phyloP scores from a whole-genome alignment of 1,284 basidiomycete species.

The Microstroma glucosiphilum region DNA sequence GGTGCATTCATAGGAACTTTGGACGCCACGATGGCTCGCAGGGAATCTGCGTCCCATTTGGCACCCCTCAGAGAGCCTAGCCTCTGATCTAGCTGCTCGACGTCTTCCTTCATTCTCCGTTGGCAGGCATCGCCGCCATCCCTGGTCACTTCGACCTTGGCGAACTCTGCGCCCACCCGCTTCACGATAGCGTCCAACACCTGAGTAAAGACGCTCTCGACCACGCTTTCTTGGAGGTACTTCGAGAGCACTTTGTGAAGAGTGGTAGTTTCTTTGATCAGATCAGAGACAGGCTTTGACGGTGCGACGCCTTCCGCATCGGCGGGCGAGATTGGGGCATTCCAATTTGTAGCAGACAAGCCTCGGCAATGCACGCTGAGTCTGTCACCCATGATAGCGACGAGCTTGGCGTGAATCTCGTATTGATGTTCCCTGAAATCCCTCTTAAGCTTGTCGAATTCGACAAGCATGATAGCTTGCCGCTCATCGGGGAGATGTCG shows the following conservation, averaged over 20 bases:
- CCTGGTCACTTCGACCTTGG: conserved; percentile 27
- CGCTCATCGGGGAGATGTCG: conserved; percentile 77
- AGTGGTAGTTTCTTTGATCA: conserved; percentile 91
- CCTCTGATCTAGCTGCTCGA: conserved; percentile 30
- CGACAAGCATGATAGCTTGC: conserved; percentile 90
- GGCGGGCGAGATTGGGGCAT: conserved; percentile 16
- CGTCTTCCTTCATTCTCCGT: conserved; percentile 26
- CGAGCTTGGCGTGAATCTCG: conserved; percentile 94
- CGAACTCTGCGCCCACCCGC: conserved; percentile 32
- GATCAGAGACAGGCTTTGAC: conserved; percentile 79
- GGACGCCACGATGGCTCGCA: conserved; percentile 20
- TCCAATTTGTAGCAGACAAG: conserved; percentile 55
- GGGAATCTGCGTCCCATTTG: conserved; percentile 32
- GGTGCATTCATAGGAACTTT: conserved; percentile 10
- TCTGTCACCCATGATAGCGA: conserved; percentile 96
- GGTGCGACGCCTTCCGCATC: conserved; percentile 26
- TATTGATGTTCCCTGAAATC: conserved; percentile 99
- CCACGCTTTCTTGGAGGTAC: conserved; percentile 59
- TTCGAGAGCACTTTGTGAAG: conserved; percentile 92
- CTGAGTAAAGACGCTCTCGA: conserved; percentile 35
- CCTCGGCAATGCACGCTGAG: conserved; percentile 76
- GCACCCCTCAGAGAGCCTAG: conserved; percentile 30
- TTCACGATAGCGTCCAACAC: conserved; percentile 36
- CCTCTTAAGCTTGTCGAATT: conserved; percentile 96
- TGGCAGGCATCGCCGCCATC: conserved; percentile 17